Base-by-base conservation (phyloP, 2,329 filamentous ascomycete species). In the Colletotrichum navitas region DNA sequence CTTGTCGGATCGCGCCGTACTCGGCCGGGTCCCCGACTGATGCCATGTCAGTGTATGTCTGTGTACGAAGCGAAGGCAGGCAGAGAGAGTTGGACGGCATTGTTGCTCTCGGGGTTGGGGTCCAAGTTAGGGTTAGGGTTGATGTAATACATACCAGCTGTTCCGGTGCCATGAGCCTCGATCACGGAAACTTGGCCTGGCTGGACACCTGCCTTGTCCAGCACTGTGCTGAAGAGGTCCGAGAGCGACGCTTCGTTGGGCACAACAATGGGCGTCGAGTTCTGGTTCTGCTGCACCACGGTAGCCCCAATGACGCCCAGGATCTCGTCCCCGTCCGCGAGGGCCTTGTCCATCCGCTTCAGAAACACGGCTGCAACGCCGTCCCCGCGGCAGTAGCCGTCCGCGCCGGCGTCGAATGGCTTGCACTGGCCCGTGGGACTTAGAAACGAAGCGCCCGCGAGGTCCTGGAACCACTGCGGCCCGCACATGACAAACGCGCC, bases 1-100 rank as follows among this genome's bases (percentile, higher is more conserved):
- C 83, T 2, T 89, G 87, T 75, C 89, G 85, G 43, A 89, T 81
- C 68, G 86, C 85, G 55, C 87, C 86, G 49, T 87, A 85, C 29
- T 58, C 54, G 29, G 14, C n/a, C 14, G 54, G 54, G 70, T 87
- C 85, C 1, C 85, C 85, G 14, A 81, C 81, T 32, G 78, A 75
- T 1, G 34, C 34, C 5, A 34, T 34, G 34, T 34, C 34, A 34
- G 34, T 29, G 2, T 29, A 29, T 29, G 29, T 29, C 29, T 29
- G 29, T 29, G 29, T 29, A 29, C 29, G 29, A 29, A 29, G 29
- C 29, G 29, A 29, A 29, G 29, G 29, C 29, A 29, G 4, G 29
- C 29, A 29, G 29, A 29, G 29, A 29, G 29, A 29, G 29, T 29
- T 29, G 29, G 29, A 29, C 29, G 29, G 29, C 29, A 29, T 29